phyloP scores from a whole-genome alignment of 2,329 filamentous ascomycete species.

The Trematosphaeria pertusa region DNA sequence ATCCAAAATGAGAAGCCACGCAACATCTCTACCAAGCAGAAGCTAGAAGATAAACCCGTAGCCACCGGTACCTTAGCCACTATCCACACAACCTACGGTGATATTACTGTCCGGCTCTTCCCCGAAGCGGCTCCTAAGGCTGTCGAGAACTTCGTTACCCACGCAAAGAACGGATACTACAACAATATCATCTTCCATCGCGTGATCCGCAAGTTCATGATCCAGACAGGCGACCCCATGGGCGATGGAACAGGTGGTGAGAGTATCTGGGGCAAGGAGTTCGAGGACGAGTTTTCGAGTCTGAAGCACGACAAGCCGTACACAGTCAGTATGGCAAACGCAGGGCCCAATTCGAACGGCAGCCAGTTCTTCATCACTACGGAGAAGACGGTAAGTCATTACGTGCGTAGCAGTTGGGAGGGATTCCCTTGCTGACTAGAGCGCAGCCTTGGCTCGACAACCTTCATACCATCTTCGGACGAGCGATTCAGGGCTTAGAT shows the following conservation, averaged over 20 bases:
- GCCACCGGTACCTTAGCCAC: slow-evolving; percentile 81
- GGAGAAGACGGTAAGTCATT: slow-evolving; percentile 80
- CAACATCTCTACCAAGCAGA: slow-evolving; percentile 59
- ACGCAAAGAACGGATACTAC: slow-evolving; percentile 89
- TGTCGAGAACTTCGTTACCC: slow-evolving; percentile 96
- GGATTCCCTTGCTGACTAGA: too few relatives aligned
- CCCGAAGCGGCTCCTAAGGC: slow-evolving; percentile 91
- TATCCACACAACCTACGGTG: slow-evolving; percentile 90
- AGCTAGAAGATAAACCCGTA: slow-evolving; percentile 63
- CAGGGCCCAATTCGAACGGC: slow-evolving; percentile 92
- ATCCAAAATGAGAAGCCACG: slow-evolving; percentile 94
- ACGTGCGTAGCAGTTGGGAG: neutral
- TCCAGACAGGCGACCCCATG: slow-evolving; percentile 84
- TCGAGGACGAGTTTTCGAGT: slow-evolving; percentile 90
- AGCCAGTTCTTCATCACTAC: slow-evolving; percentile 99
- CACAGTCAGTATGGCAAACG: slow-evolving; percentile 97
- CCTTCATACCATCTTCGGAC: slow-evolving; percentile 95
- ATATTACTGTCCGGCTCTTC: slow-evolving; percentile 92
- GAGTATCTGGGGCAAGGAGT: slow-evolving; percentile 90
- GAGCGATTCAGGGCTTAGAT: slow-evolving; percentile 88
- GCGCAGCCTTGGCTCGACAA: slow-evolving; percentile 89
- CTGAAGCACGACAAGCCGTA: slow-evolving; percentile 95
- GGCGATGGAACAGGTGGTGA: slow-evolving; percentile 91
- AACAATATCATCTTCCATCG: slow-evolving; percentile 98
- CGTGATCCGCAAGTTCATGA: slow-evolving; percentile 98